Base-by-base conservation (phyloP, 2,329 filamentous ascomycete genomes). In the Calonectria leucothoes region DNA sequence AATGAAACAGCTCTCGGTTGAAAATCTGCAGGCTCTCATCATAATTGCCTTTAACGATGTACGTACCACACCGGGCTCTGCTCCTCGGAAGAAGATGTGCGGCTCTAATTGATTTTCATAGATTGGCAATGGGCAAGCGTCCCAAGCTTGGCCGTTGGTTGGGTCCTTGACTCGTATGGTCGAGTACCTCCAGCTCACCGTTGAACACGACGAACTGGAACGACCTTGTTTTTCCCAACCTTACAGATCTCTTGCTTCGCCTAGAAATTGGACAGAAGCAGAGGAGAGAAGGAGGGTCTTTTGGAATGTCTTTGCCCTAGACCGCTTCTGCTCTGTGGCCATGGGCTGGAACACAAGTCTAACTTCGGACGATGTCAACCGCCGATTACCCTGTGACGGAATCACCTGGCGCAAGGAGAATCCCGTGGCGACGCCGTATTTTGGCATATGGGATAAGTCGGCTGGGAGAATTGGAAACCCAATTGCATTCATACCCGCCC, bases 371-470 rank as follows among this genome's bases (percentile, higher is more conserved):
- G 83, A 85, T 69, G 82, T 85, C 37, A 80, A 81, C 23, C 79
- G 83, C 6, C 79, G 84, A n/a, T 78, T 86, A 0, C 84, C 84
- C 5, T 82, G 81, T 57, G 85, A 87, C 61, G 85, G 85, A 0
- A 81, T 79, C 4, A 75, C 82, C 25, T 87, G 85, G 85, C 76
- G 81, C 17, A 83, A 82, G 20, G 81, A 83, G 42, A 79, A 84
- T 42, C 74, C 82, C 1, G 83, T 85, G 0, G 76, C 72, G 3
- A 85, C 85, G 0, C 85, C 85, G 0, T 87, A 82, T 66, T 85
- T 86, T 23, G 83, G 84, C 17, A 86, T 87, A 35, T 85, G 83
- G 81, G 85, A 87, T 65, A 81, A 82, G 39, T 82, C 82, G 1
- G 79, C 81, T 0, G 82, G 77, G 0, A 78, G 78, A 2, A 82